phyloP scores from a whole-genome alignment of 257 asterid species.

The Plantago ovata region DNA sequence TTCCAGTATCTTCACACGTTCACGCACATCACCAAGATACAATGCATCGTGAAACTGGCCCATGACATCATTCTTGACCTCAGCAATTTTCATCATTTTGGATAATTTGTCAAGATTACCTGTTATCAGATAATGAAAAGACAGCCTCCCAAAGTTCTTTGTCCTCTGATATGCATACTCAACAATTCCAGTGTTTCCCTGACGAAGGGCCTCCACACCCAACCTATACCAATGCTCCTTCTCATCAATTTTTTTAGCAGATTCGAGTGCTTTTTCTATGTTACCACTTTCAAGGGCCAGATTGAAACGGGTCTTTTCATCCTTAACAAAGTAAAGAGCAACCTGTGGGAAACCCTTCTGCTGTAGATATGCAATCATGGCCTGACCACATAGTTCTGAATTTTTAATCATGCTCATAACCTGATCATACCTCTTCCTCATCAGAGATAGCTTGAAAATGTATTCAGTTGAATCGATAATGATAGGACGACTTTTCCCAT shows the following conservation, averaged over 20 bases:
- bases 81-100: too few species aligned
- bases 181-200: slow-evolving; percentile 96
- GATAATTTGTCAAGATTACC: too few species aligned
- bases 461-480: slow-evolving; percentile 92
- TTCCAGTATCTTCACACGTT: too few species aligned
- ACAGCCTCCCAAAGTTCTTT: slow-evolving; percentile 81
- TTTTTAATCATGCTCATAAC: slow-evolving; percentile 95
- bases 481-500: slow-evolving; percentile 87
- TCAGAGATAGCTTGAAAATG: slow-evolving; percentile 66
- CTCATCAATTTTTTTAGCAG: slow-evolving; percentile 86
- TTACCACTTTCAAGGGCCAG: too few species aligned
- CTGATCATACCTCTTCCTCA: slow-evolving; percentile 81
- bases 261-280: too few species aligned
- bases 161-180: slow-evolving; percentile 93
- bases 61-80: too few species aligned
- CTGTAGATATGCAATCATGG: slow-evolving; percentile 97
- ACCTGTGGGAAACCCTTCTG: slow-evolving; percentile 99
- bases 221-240: slow-evolving; percentile 91
- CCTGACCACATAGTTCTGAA: slow-evolving; percentile 96
- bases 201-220: slow-evolving; percentile 98
- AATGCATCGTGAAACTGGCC: too few species aligned
- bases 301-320: too few species aligned
- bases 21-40: too few species aligned
- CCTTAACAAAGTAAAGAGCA: too few species aligned
- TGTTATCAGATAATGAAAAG: too few species aligned